phyloP scores from a whole-genome alignment of 2,329 filamentous ascomycete genomes.

The Trichoderma sp. region DNA sequence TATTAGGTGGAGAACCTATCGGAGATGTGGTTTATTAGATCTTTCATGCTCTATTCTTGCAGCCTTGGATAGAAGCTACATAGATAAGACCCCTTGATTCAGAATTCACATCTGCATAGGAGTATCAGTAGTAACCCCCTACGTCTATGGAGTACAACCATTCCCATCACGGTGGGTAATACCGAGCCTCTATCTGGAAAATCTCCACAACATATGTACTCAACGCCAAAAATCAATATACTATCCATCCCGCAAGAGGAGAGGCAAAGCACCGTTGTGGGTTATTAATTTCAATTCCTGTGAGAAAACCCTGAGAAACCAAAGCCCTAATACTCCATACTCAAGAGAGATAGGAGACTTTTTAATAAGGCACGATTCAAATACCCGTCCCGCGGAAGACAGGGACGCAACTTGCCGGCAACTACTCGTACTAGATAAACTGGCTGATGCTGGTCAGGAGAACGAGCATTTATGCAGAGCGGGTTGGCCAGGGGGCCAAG shows the following conservation, averaged over 20 bases:
- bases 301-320: not conserved
- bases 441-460: conserved; percentile 13
- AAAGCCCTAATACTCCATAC: not conserved
- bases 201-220: not conserved
- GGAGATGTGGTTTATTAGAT: not conserved
- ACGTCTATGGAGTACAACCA: not conserved
- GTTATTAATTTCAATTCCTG: not conserved
- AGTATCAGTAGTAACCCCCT: not conserved
- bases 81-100: not conserved
- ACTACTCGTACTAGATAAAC: not conserved
- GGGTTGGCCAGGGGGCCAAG: not conserved
- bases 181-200: not conserved
- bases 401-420: not conserved
- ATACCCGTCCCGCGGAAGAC: not conserved
- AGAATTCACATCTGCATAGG: not conserved
- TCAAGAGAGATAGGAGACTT: not conserved
- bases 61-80: not conserved
- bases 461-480: not conserved
- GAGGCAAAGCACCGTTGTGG: no score
- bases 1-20: not conserved
- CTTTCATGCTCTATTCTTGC: not conserved
- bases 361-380: not conserved
- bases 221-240: not conserved
- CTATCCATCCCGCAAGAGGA: not conserved
- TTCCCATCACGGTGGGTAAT: not conserved